These are phyloP conservation scores for Auxenochlorella pyrenoidosa DNA, from an alignment of 139 green algal species.

Conservation along the genomic window DNA sequence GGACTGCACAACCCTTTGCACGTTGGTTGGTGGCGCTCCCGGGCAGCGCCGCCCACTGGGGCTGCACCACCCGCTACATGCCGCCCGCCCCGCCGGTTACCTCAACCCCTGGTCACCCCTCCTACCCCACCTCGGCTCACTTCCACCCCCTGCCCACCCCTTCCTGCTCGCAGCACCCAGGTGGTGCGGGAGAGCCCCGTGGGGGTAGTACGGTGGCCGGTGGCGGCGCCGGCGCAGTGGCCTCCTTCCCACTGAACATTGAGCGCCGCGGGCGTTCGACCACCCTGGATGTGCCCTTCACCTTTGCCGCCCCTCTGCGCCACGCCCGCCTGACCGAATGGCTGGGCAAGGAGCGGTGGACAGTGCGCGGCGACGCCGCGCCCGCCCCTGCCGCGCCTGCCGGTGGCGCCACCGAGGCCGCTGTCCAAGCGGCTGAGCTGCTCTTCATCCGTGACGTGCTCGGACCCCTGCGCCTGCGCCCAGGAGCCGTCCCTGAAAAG, in stretches of 20 bases:
- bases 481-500: constrained; percentile 1
- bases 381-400: neutral
- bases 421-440: neutral
- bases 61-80: no score
- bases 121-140: no score
- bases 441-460: constrained; percentile 10
- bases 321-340: neutral
- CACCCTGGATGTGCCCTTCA: constrained; percentile 1
- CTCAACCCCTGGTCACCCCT: no score
- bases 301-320: neutral
- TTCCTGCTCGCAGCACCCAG: no score
- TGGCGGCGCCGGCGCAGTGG: neutral
- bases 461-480: neutral
- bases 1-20: no score
- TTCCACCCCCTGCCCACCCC: no score
- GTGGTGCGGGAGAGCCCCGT: no score
- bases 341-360: neutral
- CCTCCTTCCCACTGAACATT: neutral
- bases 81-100: no score
- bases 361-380: neutral
- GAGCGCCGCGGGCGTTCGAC: neutral
- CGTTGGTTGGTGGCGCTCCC: no score
- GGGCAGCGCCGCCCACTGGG: no score
- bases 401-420: neutral
- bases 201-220: no score